Evolutionary conservation across 306 rosid species (phyloP).

Genomic region (Crotalaria pallida): DNA sequence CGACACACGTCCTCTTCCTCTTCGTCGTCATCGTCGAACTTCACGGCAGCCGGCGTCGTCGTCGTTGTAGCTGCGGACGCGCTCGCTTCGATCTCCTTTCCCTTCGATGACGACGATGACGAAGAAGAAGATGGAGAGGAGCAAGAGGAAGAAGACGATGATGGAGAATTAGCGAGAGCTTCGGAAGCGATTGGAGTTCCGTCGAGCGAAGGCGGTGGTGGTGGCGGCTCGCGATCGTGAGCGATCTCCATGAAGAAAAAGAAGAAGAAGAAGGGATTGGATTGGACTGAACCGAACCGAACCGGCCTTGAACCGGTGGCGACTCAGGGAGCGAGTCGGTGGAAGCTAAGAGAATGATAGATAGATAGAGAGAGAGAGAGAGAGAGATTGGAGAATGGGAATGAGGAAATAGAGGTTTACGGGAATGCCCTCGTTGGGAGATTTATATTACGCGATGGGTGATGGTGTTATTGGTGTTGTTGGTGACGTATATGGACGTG

Average conservation of each 20-base stretch:
- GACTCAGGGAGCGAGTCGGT: slow-evolving; percentile 28
- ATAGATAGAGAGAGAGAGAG: neutral
- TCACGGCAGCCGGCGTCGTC: slow-evolving; percentile 22
- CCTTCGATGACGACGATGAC: slow-evolving; percentile 36
- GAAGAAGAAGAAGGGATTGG: neutral
- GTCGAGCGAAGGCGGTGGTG: slow-evolving; percentile 34
- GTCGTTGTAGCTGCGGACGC: slow-evolving; percentile 18
- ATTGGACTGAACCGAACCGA: slow-evolving; percentile 17
- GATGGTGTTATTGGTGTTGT: neutral
- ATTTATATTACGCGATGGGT: slow-evolving; percentile 14
- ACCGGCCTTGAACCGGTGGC: slow-evolving; percentile 34
- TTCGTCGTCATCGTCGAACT: slow-evolving; percentile 77
- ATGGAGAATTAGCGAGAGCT: slow-evolving; percentile 27
- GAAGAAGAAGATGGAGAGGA: slow-evolving; percentile 21
- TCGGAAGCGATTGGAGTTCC: slow-evolving; percentile 28
- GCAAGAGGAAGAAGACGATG: slow-evolving; percentile 23
- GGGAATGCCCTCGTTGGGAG: slow-evolving; percentile 26
- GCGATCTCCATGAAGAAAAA: slow-evolving; percentile 90
- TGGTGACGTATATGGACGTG: slow-evolving; percentile 24
- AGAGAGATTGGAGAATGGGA: slow-evolving; percentile 1
- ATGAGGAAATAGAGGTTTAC: neutral
- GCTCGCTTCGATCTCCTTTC: slow-evolving; percentile 37
- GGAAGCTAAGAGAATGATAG: neutral
- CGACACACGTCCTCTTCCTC: slow-evolving; percentile 96
- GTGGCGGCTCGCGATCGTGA: slow-evolving; percentile 46